Evolutionary conservation across 169 alveolate genomes (phyloP), one percentile per base, ranked within the genome.

Genomic region (Plasmodium vinckei): DNA sequence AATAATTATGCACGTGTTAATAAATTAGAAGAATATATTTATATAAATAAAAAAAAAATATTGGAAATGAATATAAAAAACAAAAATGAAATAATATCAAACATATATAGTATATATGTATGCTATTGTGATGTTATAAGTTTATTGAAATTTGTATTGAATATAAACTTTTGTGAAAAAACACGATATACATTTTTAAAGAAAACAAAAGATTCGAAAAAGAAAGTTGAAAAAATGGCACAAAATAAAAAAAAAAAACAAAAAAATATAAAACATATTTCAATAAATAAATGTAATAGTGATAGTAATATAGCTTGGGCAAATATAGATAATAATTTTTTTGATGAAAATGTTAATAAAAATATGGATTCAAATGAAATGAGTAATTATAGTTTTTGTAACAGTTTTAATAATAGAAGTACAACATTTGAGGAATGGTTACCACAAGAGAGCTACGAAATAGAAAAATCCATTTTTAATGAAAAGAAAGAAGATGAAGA

Each of bases 121-220:
- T 60, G 15, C 0, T 70, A 84, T 49, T 56, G 46, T 19, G 67
- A 84, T 15, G 70, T 69, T 33, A 51, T 67, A 1, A 68, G 56
- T 47, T 59, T 84, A 21, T 54, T 68, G 21, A 68, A 49, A 7
- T 84, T 84, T 49, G 72, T 68, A 0, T 84, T 84, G 12, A 25
- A 64, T 5, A 33, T 84, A 19, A 67, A 84, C 57, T 67, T 84
- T 69, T 19, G 47, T 64, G 87, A 87, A 21, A 69, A 65, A 17
- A 87, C 92, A 7, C 54, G 15, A 21, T 75, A 87, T 59, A 77
- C 39, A 42, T 77, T 56, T 84, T 56, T 67, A n/a, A 39, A 49
- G 39, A 84, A 49, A 51, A 17, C 54, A 49, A 64, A 56, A 25
- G 5, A 13, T 1, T 3, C n/a, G 42, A 33, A 33, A 33, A 64